Base-by-base conservation (phyloP, 768 basidiomycete genomes). In the Trichaptum fuscoviolaceum region DNA sequence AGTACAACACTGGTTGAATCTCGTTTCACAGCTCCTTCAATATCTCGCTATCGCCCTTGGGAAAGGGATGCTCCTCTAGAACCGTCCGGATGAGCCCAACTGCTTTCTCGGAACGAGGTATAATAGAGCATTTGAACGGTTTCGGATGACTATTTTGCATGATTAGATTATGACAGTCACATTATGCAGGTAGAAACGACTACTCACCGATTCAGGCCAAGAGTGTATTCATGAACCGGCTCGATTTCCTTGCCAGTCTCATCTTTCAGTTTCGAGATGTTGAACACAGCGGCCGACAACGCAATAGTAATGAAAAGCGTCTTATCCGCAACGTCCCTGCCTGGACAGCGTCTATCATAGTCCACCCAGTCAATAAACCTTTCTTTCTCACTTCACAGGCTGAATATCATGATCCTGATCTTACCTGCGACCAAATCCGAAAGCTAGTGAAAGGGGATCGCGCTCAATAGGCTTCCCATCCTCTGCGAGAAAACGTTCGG, bases 401-500 rank as follows among this genome's bases (percentile, higher is more conserved):
- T n/a, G n/a, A n/a, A n/a, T n/a, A n/a, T n/a, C n/a, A n/a, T n/a
- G n/a, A n/a, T n/a, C n/a, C n/a, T n/a, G n/a, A n/a, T n/a, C n/a
- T n/a, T 30, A 65, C 67, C 67, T 57, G 52, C 67, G 65, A 6
- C 67, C 67, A 62, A 66, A 67, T 5, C 67, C 67, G 60, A 67
- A 67, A 4, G 27, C 34, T 9, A 58, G 27, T 27, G n/a, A 35
- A 1, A 25, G n/a, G 6, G 57, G 20, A 24, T 63, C 52, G n/a
- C 42, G 42, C 59, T 52, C 64, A 18, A 52, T 12, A 23, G 42
- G 42, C 9, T 23, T 30, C 6, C 65, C 60, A n/a, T 68, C 64
- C n/a, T 42, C 30, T 17, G 36, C 62, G 7, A 73, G 35, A 65
- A 69, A 75, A 1, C 74, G 68, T 36, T 74, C 71, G 7, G 73